phyloP scores from a whole-genome alignment of 768 basidiomycete species.

The Tulasnella sp. region DNA sequence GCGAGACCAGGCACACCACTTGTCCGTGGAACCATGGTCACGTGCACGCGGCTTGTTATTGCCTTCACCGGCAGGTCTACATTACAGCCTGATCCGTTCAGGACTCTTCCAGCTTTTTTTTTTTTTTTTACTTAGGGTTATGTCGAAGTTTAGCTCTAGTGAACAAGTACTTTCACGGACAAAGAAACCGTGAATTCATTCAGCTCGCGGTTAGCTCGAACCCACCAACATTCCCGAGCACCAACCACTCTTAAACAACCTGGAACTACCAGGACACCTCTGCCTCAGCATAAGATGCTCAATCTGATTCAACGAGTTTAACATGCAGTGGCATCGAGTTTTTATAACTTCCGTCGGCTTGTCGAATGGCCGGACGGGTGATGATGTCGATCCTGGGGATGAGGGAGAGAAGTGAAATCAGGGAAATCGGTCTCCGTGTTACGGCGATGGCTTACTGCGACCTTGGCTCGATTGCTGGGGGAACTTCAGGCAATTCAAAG shows the following conservation, averaged over 20 bases:
- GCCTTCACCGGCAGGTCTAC: no score
- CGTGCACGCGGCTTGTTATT: background rate
- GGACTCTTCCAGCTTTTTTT: no score
- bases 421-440: background rate
- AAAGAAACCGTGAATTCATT: no score
- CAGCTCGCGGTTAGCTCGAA: no score
- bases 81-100: background rate
- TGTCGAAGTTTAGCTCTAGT: background rate
- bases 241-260: background rate
- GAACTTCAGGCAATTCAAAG: conserved; percentile 53
- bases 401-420: background rate
- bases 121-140: background rate
- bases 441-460: conserved; percentile 4
- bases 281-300: background rate
- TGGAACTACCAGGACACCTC: background rate
- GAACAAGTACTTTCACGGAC: no score
- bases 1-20: background rate
- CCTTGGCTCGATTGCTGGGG: conserved; percentile 40
- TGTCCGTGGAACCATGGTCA: background rate
- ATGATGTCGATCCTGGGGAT: background rate
- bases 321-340: conserved; percentile 14
- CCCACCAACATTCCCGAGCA: no score
- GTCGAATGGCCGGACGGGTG: background rate
- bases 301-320: background rate
- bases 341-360: background rate